A percentile compares a stretch with the other conserved stretches of the same genome.
Conservation (phyloP, 148 eudicot genomes). For the Tetragonia tetragonoides region DNA sequence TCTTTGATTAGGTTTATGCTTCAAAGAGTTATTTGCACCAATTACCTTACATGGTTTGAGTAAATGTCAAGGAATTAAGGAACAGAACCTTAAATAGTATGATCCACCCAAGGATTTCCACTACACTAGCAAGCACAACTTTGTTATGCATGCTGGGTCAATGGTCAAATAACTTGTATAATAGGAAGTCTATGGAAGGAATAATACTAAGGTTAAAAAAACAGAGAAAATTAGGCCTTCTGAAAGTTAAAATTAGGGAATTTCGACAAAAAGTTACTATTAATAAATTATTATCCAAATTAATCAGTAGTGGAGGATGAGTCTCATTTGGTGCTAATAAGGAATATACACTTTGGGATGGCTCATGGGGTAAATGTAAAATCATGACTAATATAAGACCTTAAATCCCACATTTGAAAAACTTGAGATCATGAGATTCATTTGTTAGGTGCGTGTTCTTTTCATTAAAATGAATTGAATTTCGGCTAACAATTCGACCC, state of each 20-base stretch:
- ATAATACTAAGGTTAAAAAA: not conserved
- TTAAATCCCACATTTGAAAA: not conserved
- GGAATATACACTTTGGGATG: not conserved
- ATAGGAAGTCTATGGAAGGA: not conserved
- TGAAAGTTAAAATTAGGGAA: no score
- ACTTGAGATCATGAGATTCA: not conserved
- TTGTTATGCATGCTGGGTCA: not conserved
- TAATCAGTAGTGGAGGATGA: not conserved
- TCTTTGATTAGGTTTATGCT: no score
- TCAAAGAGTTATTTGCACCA: not conserved
- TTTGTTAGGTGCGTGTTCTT: not conserved
- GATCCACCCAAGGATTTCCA: slow-evolving; percentile 21
- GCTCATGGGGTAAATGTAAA: not conserved
- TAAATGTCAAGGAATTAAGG: slow-evolving; percentile 30
- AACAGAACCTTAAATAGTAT: slow-evolving; percentile 30
- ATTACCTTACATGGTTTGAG: not conserved
- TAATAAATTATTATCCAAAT: not conserved
- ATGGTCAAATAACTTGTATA: not conserved
- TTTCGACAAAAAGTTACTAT: not conserved
- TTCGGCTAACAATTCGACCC: no score
- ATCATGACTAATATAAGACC: not conserved
- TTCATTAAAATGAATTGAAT: no score
- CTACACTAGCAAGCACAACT: not conserved
- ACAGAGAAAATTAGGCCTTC: slow-evolving; percentile 3
- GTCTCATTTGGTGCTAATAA: not conserved